A percentile compares a stretch with the other conserved stretches of the same genome.
phyloP scores from a whole-genome alignment of 305 asterid genomes.

The Striga hermonthica region DNA sequence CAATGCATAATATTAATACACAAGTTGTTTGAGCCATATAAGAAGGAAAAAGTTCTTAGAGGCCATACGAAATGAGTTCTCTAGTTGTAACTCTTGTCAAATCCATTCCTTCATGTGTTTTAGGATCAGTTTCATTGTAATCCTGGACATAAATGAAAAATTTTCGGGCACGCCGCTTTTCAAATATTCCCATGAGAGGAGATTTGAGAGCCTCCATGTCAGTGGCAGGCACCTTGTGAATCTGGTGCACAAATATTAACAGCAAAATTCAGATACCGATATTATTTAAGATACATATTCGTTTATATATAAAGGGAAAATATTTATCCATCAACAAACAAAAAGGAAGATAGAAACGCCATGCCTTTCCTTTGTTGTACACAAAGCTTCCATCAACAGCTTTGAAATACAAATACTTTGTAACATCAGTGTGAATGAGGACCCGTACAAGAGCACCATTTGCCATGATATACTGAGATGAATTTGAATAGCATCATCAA shows the following conservation, averaged over 20 bases:
- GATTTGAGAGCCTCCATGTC: conserved; percentile 90
- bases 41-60: background rate
- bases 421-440: conserved; percentile 77
- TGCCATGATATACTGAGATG: conserved; percentile 75
- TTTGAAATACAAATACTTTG: conserved; percentile 70
- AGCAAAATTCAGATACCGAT: conserved; percentile 15
- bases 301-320: background rate
- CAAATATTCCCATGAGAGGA: conserved; percentile 85
- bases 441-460: conserved; percentile 79
- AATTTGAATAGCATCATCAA: conserved; percentile 26
- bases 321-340: conserved; percentile 2
- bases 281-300: background rate
- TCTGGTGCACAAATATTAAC: conserved; percentile 38
- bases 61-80: conserved; percentile 63
- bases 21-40: background rate
- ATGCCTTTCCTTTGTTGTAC: conserved; percentile 72
- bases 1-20: no score
- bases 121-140: conserved; percentile 70
- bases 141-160: conserved; percentile 74
- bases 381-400: conserved; percentile 82
- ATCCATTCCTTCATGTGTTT: conserved; percentile 86
- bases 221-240: conserved; percentile 83
- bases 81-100: conserved; percentile 62
- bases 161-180: conserved; percentile 83
- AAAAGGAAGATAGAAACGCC: conserved; percentile 7